Evolutionary conservation across 768 basidiomycete species (phyloP), one percentile per base, ranked within the genome.

Genomic region (Russula earlei): DNA sequence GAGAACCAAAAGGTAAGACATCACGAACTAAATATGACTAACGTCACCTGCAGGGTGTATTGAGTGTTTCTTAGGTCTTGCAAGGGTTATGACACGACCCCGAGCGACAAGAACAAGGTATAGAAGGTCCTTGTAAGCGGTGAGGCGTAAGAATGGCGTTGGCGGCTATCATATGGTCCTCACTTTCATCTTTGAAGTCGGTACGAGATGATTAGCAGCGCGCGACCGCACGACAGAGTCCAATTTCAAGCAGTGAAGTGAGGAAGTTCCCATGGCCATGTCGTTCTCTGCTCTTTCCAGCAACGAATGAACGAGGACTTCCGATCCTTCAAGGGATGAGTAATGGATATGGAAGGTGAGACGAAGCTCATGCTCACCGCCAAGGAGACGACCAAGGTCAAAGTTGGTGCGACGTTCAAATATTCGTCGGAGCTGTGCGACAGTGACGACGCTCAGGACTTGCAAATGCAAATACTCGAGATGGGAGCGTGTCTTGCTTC

Each of bases 391-490:
- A 49, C 87, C 72, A 20, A 98, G 72, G 65, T 99, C 95, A 65
- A 95, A 97, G 68, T 97, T 97, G 47, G 84, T 88, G 49, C 92
- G 78, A 55, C 87, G 76, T 66, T 92, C 85, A 63, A 99, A 98
- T 64, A 95, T 87, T 31, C 82, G 76, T 29, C 82, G 80, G 3
- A 99, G 75, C 67, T 97, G 93, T 4, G 84, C 75, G 2, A 83
- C 86, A 2, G 93, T 90, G 44, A 96, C 84, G 34, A 96, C 83
- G 62, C 90, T 93, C 27, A 97, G 70, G 54, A 98, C 89, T 70
- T 96, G 94, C 2, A 97, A 75, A 67, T 99, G 88, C 8, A 98
- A 74, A 70, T 96, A 96, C 69, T 98, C 95, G 58, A 99, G 79
- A 74, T 98, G 96, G 20, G 83, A 80, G 53, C 95, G 81, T 62